Base-by-base conservation (phyloP, 257 asterid genomes). In the Capsicum baccatum region DNA sequence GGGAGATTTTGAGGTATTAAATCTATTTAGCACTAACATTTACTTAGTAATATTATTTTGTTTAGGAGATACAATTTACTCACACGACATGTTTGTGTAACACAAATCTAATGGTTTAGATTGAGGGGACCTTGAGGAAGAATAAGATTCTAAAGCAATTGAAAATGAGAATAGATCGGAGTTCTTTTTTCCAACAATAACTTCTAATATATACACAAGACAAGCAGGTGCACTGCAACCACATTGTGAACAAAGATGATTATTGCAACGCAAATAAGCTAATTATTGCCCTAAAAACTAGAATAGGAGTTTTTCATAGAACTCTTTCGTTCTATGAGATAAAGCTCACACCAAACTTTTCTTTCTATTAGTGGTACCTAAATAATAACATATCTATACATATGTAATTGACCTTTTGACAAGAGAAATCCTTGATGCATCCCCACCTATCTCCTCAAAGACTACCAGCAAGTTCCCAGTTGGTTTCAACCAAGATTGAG, bases 371-470 rank as follows among this genome's bases (percentile, higher is more conserved):
- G 10, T 83, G 19, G 39, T 33, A 15, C 82, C 80, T 81, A 76
- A 26, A 76, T 17, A 42, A 47, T 52, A 78, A 62, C 85, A 39
- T 80, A 70, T 90, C 89, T 90, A 89, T 64, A 83, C 90, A 83
- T 84, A 85, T 50, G 88, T 81, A 17, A 94, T 71, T 67, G 91
- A 86, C 90, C 99, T 91, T 86, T 88, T 87, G 70, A 92, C 97
- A 50, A 96, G 91, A 84, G 94, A 89, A 85, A 96, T 94, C 85
- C 81, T 91, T 9, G 98, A 94, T 82, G 95, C 96, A 88, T 94
- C 98, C 6, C 98, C 99, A 33, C 98, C 99, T 67, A 94, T 82
- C 89, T 96, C 99, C 87, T 96, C 99, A 33, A 96, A 93, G 57
- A 94, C 93, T 15, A 94, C 85, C 89, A 96, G 47, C 89, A 94